These are phyloP conservation scores for Endothia cerciana DNA, from an alignment of 2,329 filamentous ascomycete species.

Conservation along the genomic window DNA sequence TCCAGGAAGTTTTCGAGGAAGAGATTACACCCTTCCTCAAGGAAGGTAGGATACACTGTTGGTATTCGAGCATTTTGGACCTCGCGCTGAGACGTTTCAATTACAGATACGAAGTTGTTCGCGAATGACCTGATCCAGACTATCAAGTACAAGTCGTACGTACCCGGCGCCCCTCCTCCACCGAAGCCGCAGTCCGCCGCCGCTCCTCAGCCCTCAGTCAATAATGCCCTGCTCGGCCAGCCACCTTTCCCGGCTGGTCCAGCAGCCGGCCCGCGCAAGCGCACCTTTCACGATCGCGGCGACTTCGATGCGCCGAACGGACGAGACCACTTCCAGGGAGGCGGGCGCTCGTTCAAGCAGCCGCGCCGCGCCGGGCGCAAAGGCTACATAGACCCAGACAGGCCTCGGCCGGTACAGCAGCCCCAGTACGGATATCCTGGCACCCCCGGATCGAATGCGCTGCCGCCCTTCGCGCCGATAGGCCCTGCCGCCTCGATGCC, in stretches of 20 bases:
- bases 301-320: conserved; percentile 38
- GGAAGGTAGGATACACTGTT: conserved; percentile 54
- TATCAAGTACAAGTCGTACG: conserved; percentile 64
- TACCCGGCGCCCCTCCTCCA: conserved; percentile 56
- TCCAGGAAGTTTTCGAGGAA: conserved; percentile 69
- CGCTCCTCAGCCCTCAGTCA: conserved; percentile 7
- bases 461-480: conserved; percentile 35
- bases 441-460: conserved; percentile 14
- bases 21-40: conserved; percentile 78
- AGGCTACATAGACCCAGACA: conserved; percentile 28
- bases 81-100: background rate
- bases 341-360: conserved; percentile 61
- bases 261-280: conserved; percentile 49
- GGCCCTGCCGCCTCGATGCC: conserved; percentile 40
- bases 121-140: conserved; percentile 72
- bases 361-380: conserved; percentile 52
- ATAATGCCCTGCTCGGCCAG: background rate
- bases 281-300: conserved; percentile 58
- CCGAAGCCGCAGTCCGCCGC: conserved; percentile 29
- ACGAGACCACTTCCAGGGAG: conserved; percentile 38
- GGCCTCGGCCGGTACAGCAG: conserved; percentile 34
- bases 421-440: conserved; percentile 23
- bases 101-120: conserved; percentile 61
- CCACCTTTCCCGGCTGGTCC: conserved; percentile 28
- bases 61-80: background rate